A percentile compares a stretch with the other conserved stretches of the same genome.
These are phyloP conservation scores for Cryphonectria parasitica DNA, from an alignment of 2,329 filamentous ascomycete genomes.

Conservation along the genomic window DNA sequence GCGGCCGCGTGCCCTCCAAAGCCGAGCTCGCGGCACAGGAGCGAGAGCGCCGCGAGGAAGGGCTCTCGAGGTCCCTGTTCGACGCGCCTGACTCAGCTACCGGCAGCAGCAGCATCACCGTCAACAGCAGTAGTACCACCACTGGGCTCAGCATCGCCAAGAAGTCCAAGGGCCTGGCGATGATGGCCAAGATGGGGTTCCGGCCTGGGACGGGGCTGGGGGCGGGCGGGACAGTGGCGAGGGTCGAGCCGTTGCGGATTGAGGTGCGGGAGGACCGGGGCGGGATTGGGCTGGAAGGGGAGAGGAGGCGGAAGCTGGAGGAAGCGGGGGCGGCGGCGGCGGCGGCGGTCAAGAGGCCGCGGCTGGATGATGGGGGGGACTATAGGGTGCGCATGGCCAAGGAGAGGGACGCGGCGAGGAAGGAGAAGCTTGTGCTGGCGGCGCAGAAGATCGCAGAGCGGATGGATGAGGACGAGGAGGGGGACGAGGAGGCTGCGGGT, in stretches of 20 bases:
- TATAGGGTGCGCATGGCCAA: conserved; percentile 73
- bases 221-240: conserved; percentile 32
- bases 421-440: conserved; percentile 71
- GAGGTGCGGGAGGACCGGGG: conserved; percentile 77
- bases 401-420: conserved; percentile 69
- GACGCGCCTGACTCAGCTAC: conserved; percentile 45
- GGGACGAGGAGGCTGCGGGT: conserved; percentile 5
- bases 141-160: conserved; percentile 33
- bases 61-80: conserved; percentile 75
- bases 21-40: conserved; percentile 79
- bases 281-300: conserved; percentile 82
- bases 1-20: conserved; percentile 76
- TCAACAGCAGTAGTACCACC: conserved; percentile 28
- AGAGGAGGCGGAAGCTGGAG: conserved; percentile 76
- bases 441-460: conserved; percentile 84
- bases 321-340: conserved; percentile 59
- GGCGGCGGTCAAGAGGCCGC: conserved; percentile 63
- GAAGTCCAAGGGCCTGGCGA: conserved; percentile 84
- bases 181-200: conserved; percentile 98
- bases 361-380: conserved; percentile 64
- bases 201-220: conserved; percentile 72
- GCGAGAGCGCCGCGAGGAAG: conserved; percentile 71
- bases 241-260: conserved; percentile 74
- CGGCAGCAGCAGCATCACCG: neutral
- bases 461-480: conserved; percentile 57